Conservation (phyloP, 176 grass and related monocot genomes). For the Raddia guianensis region DNA sequence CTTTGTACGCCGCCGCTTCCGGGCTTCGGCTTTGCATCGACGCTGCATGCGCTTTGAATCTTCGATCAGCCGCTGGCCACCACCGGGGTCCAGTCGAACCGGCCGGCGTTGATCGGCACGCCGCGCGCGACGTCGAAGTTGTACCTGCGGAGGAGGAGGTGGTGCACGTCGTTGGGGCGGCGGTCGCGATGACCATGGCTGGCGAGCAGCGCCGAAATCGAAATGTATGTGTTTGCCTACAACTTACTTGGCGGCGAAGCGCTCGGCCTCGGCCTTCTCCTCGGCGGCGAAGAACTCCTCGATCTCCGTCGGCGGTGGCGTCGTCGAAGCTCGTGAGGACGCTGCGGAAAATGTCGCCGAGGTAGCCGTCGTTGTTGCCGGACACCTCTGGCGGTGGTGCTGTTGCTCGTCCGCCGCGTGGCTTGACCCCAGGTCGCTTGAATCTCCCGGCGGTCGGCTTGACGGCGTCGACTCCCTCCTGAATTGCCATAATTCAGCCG, state of each 20-base stretch:
- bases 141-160: conserved; percentile 49
- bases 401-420: background rate
- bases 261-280: conserved; percentile 57
- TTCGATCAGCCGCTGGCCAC: conserved; percentile 10
- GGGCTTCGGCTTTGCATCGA: background rate
- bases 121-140: conserved; percentile 74
- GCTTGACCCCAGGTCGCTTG: conserved; percentile 45
- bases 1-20: background rate
- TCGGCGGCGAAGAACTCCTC: conserved; percentile 68
- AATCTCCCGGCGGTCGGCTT: conserved; percentile 38
- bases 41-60: background rate
- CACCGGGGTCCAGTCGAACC: conserved; percentile 64
- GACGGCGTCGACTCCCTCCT: conserved; percentile 63
- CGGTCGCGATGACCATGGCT: background rate
- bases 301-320: conserved; percentile 58
- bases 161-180: background rate
- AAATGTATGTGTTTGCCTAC: background rate
- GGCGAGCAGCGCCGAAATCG: background rate
- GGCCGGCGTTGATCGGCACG: conserved; percentile 54
- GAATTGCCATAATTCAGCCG: conserved; percentile 10
- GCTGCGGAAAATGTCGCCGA: background rate
- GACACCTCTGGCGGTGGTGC: background rate
- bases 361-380: background rate
- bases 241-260: conserved; percentile 67
- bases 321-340: background rate